These are phyloP conservation scores for Penicillium brasilianum DNA, from an alignment of 2,329 filamentous ascomycete genomes.

Conservation along the genomic window DNA sequence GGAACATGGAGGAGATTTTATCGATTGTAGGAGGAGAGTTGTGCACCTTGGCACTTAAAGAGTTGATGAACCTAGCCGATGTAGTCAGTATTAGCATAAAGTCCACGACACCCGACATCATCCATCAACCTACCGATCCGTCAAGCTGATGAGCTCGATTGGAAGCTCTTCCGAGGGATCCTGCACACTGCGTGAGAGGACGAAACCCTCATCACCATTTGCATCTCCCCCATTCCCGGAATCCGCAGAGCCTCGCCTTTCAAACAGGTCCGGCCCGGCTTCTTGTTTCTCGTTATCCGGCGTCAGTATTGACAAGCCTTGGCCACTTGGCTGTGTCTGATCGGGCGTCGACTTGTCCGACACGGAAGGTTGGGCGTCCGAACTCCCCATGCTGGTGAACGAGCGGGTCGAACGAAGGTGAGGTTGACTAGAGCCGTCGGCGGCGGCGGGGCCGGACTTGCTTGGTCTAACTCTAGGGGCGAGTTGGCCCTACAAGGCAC, in stretches of 20 bases:
- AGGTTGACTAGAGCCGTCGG: conserved; percentile 32
- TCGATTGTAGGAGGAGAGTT: conserved; percentile 82
- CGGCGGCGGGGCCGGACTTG: conserved; percentile 32
- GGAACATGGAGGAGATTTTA: conserved; percentile 81
- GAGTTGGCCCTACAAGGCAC: conserved; percentile 35
- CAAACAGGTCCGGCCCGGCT: conserved; percentile 49
- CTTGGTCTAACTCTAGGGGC: conserved; percentile 17
- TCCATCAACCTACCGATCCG: conserved; percentile 69
- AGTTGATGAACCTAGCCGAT: conserved; percentile 78
- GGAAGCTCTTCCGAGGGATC: conserved; percentile 86
- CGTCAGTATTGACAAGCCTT: conserved; percentile 28
- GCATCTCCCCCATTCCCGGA: conserved; percentile 37
- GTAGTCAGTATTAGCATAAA: conserved; percentile 12
- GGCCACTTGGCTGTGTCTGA: conserved; percentile 31
- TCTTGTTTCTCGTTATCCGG: conserved; percentile 32
- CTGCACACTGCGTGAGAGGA: conserved; percentile 50
- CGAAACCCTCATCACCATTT: conserved; percentile 41
- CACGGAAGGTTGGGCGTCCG: conserved; percentile 30
- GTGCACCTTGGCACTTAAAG: conserved; percentile 84
- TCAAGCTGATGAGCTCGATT: conserved; percentile 88
- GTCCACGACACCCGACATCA: neutral
- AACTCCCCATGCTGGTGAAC: conserved; percentile 41
- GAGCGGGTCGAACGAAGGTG: conserved; percentile 36
- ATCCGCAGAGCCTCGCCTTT: conserved; percentile 46
- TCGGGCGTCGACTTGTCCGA: conserved; percentile 35